Evolutionary conservation across 805 yeast species (phyloP), one percentile per base, ranked within the genome.

Genomic region (Spencermartinsiella europaea): DNA sequence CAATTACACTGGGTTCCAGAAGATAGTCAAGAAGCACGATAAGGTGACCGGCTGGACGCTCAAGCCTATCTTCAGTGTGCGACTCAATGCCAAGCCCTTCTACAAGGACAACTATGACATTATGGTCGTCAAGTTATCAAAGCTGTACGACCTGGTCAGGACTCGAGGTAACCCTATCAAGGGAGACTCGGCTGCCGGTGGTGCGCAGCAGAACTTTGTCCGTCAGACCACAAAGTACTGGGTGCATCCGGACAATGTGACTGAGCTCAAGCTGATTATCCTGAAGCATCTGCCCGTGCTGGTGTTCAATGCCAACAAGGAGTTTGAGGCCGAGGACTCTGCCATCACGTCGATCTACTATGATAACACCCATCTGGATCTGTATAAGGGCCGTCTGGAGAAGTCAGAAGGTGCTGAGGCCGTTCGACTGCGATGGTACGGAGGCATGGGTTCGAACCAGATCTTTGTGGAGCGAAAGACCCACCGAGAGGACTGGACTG

Each of bases 321-420:
- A 93, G 67, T 93, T 93, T 58, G 96, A 90, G 67, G 73, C 76
- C 35, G 97, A 91, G 65, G 99, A 93, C 65, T 78, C 90, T 47
- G 98, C 99, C 15, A 93, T 93, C 62, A 88, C 99, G 2, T 93
- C 99, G 3, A 93, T 93, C 58, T 93, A 93, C 70, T 93, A 83
- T 60, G 99, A 93, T 68, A 87, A 93, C 66, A 76, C 81, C 56
- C 81, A 83, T 53, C 77, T 93, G 75, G 97, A 93, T 59, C 74
- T 93, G 48, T 93, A 93, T 68, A 85, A 87, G 56, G 99, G 99
- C 31, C 80, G 99, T 67, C 75, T 93, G 60, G 80, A 93, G 64
- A 93, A 93, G 68, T 93, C 88, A 59, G 99, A 93, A 73, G 99
- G 99, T 66, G 99, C 99, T 3, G 99, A 93, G 69, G 98, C 98